Evolutionary conservation across 306 rosid species (phyloP), one percentile per base, ranked within the genome.

Genomic region (Phaseolus lunatus): DNA sequence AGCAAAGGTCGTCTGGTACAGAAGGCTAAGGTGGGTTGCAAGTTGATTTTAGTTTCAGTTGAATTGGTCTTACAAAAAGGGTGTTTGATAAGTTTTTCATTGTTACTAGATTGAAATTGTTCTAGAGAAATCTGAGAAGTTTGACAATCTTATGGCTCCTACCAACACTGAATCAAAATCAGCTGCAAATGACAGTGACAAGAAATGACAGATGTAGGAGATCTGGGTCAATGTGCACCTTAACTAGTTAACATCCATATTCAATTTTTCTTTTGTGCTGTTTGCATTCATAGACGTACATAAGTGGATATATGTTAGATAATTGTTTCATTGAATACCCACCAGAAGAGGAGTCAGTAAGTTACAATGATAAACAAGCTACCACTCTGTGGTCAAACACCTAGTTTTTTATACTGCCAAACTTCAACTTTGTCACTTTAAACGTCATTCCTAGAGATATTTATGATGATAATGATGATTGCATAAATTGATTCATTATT

Each of bases 71-170:
- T 57, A 12, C 24, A 12, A 23, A 23, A 1, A 37, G 41, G 65
- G 11, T 5, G 26, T 24, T 57, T 57, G 64, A 24, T 24, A 0
- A 54, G 1, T 29, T 68, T 77, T 31, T 24, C n/a, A 53, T 56
- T 15, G 33, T 63, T 44, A 78, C 11, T 27, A 95, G 98, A 95
- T 95, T 80, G 98, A 95, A 81, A 95, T 95, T 81, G 89, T 90
- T 84, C 88, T 95, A 83, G 96, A 84, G 50, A 95, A 92, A 88
- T 90, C 97, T 10, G 97, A 92, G 75, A 90, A 92, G 80, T 95
- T 95, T 76, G 97, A 95, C 78, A 69, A 79, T 35, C 73, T 90
- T 72, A 83, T 92, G 95, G 72, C 82, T 54, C 78, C 84, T 66
- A 85, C 88, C 1, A 20, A 64, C 22, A 41, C 73, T 70, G 88